phyloP scores from a whole-genome alignment of 2,329 filamentous ascomycete species.

The Sporothrix inflata region DNA sequence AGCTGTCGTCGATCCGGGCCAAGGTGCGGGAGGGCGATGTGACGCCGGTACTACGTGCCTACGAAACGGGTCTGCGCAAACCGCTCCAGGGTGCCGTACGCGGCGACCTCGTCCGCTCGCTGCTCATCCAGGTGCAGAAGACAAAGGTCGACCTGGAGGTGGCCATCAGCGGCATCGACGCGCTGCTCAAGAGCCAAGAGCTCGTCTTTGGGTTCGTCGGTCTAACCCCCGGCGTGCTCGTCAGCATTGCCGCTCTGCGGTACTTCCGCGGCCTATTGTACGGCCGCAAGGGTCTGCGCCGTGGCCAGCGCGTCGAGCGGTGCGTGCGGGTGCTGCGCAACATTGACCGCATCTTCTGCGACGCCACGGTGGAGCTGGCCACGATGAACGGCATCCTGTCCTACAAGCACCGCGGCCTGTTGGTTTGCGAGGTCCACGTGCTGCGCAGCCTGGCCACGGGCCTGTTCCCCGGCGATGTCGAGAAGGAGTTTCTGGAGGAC shows the following conservation, averaged over 20 bases:
- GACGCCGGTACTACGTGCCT: constrained; percentile 86
- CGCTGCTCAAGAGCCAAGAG: constrained; percentile 92
- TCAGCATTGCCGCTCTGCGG: constrained; percentile 72
- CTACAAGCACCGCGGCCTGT: constrained; percentile 89
- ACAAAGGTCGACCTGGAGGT: constrained; percentile 98
- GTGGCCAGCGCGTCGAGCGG: constrained; percentile 67
- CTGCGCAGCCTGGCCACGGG: constrained; percentile 69
- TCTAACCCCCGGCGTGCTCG: constrained; percentile 87
- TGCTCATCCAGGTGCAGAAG: constrained; percentile 97
- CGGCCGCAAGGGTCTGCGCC: constrained; percentile 68
- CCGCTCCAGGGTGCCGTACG: constrained; percentile 81
- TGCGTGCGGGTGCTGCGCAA: constrained; percentile 81
- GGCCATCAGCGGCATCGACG: constrained; percentile 93
- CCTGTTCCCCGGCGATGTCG: constrained; percentile 73
- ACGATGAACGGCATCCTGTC: constrained; percentile 74
- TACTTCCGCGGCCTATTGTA: constrained; percentile 74
- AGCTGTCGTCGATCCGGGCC: constrained; percentile 73
- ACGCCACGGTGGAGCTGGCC: constrained; percentile 56
- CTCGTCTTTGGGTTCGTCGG: constrained; percentile 97
- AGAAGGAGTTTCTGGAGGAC: constrained; percentile 86
- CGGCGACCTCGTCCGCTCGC: constrained; percentile 84
- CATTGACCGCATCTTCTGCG: constrained; percentile 78
- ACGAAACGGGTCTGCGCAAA: constrained; percentile 82
- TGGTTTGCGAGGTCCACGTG: constrained; percentile 88
- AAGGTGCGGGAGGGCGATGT: constrained; percentile 91